phyloP scores from a whole-genome alignment of 768 basidiomycete species.

The Kwoniella sp. region DNA sequence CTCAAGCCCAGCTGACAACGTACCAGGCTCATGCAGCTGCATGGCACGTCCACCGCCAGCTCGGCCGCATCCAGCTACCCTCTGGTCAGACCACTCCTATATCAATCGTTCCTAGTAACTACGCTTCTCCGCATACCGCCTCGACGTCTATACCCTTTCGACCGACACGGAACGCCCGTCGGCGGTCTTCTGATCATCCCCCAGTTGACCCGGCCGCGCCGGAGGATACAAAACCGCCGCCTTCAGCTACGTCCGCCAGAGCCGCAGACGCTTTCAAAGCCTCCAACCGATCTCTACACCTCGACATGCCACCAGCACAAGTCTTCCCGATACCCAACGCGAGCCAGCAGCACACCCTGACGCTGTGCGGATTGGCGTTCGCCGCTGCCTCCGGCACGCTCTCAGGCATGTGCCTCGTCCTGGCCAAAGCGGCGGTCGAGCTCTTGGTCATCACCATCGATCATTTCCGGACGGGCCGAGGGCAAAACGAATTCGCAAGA shows the following conservation, averaged over 20 bases:
- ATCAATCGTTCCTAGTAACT: conserved; percentile 25
- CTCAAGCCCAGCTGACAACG: no score
- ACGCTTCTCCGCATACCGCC: conserved; percentile 29
- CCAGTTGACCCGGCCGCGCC: background rate
- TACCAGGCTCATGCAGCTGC: conserved; percentile 76
- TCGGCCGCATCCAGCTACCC: conserved; percentile 17
- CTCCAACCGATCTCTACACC: background rate
- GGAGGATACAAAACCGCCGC: background rate
- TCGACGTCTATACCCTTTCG: conserved; percentile 36
- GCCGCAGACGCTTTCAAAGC: background rate
- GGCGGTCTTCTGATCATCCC: conserved; percentile 16
- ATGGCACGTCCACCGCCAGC: conserved; percentile 55
- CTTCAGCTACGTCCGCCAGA: background rate
- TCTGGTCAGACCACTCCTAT: conserved; percentile 16
- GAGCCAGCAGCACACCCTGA: conserved; percentile 54
- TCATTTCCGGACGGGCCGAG: conserved; percentile 40
- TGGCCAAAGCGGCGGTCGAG: conserved; percentile 91
- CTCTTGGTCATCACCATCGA: conserved; percentile 71
- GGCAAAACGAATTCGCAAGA: conserved; percentile 49
- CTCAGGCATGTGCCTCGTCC: conserved; percentile 85
- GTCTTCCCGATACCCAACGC: conserved; percentile 12
- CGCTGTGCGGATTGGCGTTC: conserved; percentile 74
- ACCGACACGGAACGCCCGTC: conserved; percentile 9
- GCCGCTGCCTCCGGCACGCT: conserved; percentile 82
- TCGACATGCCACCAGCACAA: background rate